phyloP scores from a whole-genome alignment of 352 stramenopile species.

The Phytopythium kandeliae region DNA sequence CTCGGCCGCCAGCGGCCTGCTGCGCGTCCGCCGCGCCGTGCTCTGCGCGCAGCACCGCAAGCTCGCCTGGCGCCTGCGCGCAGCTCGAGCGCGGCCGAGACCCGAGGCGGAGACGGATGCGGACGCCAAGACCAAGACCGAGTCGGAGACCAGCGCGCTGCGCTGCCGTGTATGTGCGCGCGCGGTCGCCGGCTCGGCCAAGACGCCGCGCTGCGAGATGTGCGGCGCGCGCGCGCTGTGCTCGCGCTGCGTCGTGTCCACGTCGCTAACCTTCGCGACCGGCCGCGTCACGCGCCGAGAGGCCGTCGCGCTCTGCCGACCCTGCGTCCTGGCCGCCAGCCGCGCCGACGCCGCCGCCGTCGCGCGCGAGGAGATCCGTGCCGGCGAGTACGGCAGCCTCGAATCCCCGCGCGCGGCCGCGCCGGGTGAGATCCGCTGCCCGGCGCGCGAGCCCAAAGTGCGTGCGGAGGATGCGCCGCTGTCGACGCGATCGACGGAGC shows the following conservation, averaged over 20 bases:
- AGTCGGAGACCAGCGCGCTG: constrained; percentile 9
- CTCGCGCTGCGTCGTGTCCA: constrained; percentile 17
- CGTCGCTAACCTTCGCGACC: constrained; percentile 18
- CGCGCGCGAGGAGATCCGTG: constrained; percentile 25
- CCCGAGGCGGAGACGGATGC: no score
- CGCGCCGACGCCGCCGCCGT: constrained; percentile 16
- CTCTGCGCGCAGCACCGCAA: constrained; percentile 42
- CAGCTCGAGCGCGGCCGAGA: background rate
- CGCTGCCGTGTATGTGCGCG: constrained; percentile 12
- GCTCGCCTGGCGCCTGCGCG: constrained; percentile 28
- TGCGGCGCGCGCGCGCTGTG: constrained; percentile 21
- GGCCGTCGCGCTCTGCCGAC: constrained; percentile 16
- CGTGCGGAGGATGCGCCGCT: background rate
- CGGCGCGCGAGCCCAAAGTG: no score
- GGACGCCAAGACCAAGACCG: no score
- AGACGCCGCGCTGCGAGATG: constrained; percentile 13
- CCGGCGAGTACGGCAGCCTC: constrained; percentile 21
- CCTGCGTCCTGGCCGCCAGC: constrained; percentile 16
- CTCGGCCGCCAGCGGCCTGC: constrained; percentile 23
- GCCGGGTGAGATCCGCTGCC: no score
- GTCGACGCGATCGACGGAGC: constrained; percentile 1
- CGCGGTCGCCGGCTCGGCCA: constrained; percentile 12
- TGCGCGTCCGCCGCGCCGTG: constrained; percentile 24
- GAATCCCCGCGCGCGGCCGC: constrained; percentile 11
- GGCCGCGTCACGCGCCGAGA: constrained; percentile 17